Base-by-base conservation (phyloP, 2,329 filamentous ascomycete genomes). In the Ilyonectria robusta region DNA sequence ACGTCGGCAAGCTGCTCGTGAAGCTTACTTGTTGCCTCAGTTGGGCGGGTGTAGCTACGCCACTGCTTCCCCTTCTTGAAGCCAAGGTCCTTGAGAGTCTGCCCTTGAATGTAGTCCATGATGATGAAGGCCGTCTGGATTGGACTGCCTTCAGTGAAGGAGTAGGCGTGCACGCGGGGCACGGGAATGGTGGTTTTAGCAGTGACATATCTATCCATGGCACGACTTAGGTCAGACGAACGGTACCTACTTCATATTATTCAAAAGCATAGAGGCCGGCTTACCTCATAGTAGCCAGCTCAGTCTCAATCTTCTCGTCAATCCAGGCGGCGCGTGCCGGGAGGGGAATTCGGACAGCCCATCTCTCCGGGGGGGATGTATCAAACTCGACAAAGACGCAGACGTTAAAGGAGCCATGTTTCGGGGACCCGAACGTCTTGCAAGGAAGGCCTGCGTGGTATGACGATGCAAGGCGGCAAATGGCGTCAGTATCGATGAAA, bases 221-320 rank as follows among this genome's bases (percentile, higher is more conserved):
- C 10, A 37, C 35, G 35, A 53, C 8, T 13, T 13, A 7, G 5
- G 35, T 37, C 15, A 37, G 35, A 37, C 5, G 1, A 37, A 37
- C 35, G 35, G 15, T 5, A 3, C 35, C 10, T 13, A 13, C 21
- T 23, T 23, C 21, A 23, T 3, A 23, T 23, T 23, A 10, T 7
- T 10, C 3, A 37, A 37, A 10, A 13, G 11, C 11, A 2, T 2
- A 10, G 15, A 37, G 35, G 35, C 10, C 4, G 35, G 4, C 57
- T 51, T 29, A 61, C 50, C 9, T 62, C 37, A 62, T 62, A 4
- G 50, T 55, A 15, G 59, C 59, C 8, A 62, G 19, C n/a, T 62
- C 11, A 37, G 26, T 37, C 13, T 47, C 40, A 5, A 55, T 55
- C 40, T 8, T 55, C n/a, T 62, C 59, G 8, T 54, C 59, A 40